Percentiles rank a stretch among this genome's conserved stretches.
Conservation (phyloP, 73 alveolate species). For the Breviolum minutum region DNA sequence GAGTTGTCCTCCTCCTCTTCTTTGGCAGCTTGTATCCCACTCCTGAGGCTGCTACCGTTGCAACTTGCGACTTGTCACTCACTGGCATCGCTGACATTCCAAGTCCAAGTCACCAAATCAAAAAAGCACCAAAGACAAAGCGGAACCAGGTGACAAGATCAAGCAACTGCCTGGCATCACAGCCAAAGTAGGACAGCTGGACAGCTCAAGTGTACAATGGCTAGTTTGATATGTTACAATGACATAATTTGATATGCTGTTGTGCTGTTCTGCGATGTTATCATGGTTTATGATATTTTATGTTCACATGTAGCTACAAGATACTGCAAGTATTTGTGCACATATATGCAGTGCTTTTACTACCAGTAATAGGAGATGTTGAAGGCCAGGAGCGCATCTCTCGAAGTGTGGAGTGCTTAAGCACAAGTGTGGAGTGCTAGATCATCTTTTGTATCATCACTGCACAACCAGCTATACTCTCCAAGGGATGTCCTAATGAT, state of each 20-base stretch:
- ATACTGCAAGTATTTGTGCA: too few relatives aligned
- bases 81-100: neutral
- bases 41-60: neutral
- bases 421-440: too few relatives aligned
- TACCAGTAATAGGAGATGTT: too few relatives aligned
- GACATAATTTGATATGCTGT: neutral
- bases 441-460: too few relatives aligned
- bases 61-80: neutral
- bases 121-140: constrained; percentile 67
- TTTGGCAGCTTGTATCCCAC: constrained; percentile 80
- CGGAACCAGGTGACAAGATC: constrained; percentile 69
- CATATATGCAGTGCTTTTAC: too few relatives aligned
- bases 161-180: constrained; percentile 34
- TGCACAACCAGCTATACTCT: too few relatives aligned
- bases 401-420: too few relatives aligned
- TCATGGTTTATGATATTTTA: too few relatives aligned
- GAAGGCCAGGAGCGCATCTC: too few relatives aligned
- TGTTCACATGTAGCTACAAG: too few relatives aligned
- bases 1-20: constrained; percentile 52
- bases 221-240: neutral
- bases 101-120: constrained; percentile 44
- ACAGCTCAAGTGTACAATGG: neutral
- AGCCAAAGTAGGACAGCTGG: neutral
- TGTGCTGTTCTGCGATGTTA: too few relatives aligned
- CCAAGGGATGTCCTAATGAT: neutral